A percentile compares a stretch with the other conserved stretches of the same genome.
phyloP scores from a whole-genome alignment of 1,139 yeast species.

The Taiozyma sp. region DNA sequence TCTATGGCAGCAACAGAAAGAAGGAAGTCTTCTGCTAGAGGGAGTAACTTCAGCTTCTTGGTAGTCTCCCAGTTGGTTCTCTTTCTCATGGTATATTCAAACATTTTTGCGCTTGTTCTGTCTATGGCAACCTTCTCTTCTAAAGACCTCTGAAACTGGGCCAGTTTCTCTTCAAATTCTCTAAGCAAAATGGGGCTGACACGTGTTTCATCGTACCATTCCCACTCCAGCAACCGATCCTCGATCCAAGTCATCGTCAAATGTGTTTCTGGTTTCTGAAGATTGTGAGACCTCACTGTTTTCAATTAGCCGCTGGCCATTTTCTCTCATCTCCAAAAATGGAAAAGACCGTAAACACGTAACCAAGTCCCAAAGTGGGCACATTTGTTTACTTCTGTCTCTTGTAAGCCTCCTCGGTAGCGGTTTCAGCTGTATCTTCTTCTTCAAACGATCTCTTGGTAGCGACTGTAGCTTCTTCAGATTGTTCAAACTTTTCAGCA shows the following conservation, averaged over 20 bases:
- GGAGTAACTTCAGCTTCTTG: neutral
- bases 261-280: neutral
- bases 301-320: neutral
- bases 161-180: conserved; percentile 2
- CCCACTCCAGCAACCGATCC: conserved; percentile 1
- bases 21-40: neutral
- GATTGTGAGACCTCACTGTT: neutral
- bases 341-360: neutral
- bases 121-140: conserved; percentile 12
- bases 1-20: neutral
- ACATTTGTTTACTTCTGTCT: conserved; percentile 1
- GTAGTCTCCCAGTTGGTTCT: neutral
- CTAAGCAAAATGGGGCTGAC: neutral
- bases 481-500: neutral
- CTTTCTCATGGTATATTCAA: neutral
- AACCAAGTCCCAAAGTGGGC: neutral
- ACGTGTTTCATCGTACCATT: neutral
- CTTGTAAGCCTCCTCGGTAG: neutral
- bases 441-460: neutral
- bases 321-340: neutral
- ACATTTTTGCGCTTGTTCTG: conserved; percentile 7
- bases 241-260: conserved; percentile 2
- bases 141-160: neutral
- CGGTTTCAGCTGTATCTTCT: neutral
- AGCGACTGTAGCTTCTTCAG: neutral